These are phyloP conservation scores for Wallemia hederae DNA, from an alignment of 1,284 basidiomycete genomes.

Conservation along the genomic window DNA sequence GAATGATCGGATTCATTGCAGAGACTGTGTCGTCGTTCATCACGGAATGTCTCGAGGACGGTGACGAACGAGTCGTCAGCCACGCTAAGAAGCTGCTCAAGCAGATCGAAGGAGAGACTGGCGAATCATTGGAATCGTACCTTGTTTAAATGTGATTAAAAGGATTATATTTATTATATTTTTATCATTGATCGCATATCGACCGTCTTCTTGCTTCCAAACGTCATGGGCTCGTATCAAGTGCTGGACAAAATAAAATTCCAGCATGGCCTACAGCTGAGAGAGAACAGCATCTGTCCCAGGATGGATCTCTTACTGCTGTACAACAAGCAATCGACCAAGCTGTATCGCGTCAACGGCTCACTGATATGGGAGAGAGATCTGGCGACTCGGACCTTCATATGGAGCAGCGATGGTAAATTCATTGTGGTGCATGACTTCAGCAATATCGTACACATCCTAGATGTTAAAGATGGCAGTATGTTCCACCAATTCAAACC, in stretches of 20 bases:
- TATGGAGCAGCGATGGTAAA: background rate
- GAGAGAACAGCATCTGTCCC: background rate
- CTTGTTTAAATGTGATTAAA: constrained; percentile 6
- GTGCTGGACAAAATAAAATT: background rate
- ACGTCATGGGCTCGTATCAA: background rate
- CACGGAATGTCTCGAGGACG: constrained; percentile 21
- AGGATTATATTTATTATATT: background rate
- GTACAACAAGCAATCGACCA: background rate
- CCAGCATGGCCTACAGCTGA: background rate
- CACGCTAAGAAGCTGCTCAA: constrained; percentile 17
- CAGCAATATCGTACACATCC: background rate
- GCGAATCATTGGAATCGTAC: constrained; percentile 19
- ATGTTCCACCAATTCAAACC: background rate
- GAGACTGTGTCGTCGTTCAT: constrained; percentile 23
- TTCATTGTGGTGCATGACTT: background rate
- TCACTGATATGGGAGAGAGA: background rate
- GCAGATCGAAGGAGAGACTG: constrained; percentile 17
- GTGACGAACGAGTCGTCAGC: constrained; percentile 17
- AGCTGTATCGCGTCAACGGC: background rate
- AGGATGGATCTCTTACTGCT: background rate
- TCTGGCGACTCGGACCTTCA: background rate
- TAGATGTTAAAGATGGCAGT: background rate
- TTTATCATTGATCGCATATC: no score
- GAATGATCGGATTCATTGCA: constrained; percentile 22
- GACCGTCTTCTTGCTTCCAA: background rate